These are phyloP conservation scores for Detonula confervacea DNA, from an alignment of 352 stramenopile genomes.

Conservation along the genomic window DNA sequence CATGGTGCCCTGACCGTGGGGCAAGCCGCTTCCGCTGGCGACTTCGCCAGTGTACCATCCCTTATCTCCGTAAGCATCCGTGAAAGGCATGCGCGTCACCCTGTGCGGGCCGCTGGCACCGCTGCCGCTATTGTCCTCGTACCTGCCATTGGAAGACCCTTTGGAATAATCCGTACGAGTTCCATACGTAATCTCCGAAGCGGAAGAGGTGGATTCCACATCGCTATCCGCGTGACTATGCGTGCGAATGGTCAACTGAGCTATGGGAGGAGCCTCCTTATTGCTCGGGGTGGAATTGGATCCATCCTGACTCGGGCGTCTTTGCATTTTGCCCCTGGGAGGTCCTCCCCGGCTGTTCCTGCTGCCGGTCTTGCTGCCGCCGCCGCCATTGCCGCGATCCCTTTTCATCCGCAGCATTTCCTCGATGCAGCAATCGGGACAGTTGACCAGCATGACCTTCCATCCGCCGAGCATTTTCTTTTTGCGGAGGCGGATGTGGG, in stretches of 20 bases:
- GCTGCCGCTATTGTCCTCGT: conserved; percentile 16
- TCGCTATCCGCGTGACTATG: conserved; percentile 5
- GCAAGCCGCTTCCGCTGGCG: conserved; percentile 24
- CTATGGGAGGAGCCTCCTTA: conserved; percentile 21
- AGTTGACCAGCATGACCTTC: conserved; percentile 46
- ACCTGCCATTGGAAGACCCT: not conserved
- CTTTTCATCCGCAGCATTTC: conserved; percentile 39
- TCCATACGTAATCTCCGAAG: conserved; percentile 41
- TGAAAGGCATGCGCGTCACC: conserved; percentile 44
- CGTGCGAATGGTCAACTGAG: conserved; percentile 22
- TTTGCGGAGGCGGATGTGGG: conserved; percentile 47
- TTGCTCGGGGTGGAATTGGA: not conserved
- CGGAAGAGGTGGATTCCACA: conserved; percentile 5
- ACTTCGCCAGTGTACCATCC: conserved; percentile 46
- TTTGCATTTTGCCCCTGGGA: not conserved
- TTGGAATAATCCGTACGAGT: conserved; percentile 22
- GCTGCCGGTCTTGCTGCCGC: conserved; percentile 15
- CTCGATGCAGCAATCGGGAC: conserved; percentile 51
- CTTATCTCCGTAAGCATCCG: conserved; percentile 43
- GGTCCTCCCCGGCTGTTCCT: conserved; percentile 1
- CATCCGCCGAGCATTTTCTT: conserved; percentile 59
- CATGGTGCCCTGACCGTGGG: conserved; percentile 28
- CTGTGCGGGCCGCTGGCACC: conserved; percentile 20
- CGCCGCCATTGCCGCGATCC: not conserved
- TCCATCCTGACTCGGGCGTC: not conserved